These are phyloP conservation scores for Colletotrichum tropicicola DNA, from an alignment of 2,329 filamentous ascomycete species.

Conservation along the genomic window DNA sequence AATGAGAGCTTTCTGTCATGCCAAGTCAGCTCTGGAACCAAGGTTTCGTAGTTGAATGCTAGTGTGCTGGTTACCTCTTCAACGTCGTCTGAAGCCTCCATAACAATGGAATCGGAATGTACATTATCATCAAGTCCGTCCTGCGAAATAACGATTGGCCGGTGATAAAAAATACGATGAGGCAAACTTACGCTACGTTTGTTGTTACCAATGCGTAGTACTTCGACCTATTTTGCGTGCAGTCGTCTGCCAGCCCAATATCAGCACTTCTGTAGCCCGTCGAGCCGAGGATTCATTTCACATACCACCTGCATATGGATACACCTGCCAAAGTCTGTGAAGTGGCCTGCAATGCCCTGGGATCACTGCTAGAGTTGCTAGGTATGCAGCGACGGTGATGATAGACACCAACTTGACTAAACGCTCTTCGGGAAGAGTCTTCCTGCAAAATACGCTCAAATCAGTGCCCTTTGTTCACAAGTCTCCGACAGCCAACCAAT, in stretches of 20 bases:
- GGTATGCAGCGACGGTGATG: conserved; percentile 7
- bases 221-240: conserved; percentile 21
- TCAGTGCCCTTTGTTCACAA: too few species aligned
- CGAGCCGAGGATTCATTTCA: neutral
- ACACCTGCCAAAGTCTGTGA: conserved; percentile 20
- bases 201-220: conserved; percentile 23
- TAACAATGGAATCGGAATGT: conserved; percentile 19
- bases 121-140: conserved; percentile 24
- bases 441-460: neutral
- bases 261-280: neutral
- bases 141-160: neutral
- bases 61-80: neutral
- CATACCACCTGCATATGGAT: conserved; percentile 16
- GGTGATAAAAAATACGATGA: accelerated
- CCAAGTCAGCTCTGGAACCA: neutral
- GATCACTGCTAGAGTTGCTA: conserved; percentile 16
- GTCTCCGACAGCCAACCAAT: too few species aligned
- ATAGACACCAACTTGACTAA: conserved; percentile 13
- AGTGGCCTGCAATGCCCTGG: conserved; percentile 19
- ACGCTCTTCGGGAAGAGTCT: conserved; percentile 22
- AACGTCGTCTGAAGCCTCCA: conserved; percentile 23
- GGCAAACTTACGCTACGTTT: conserved; percentile 4
- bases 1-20: conserved; percentile 25
- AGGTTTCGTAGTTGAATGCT: too few species aligned
- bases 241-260: neutral